phyloP scores from a whole-genome alignment of 2,329 filamentous ascomycete species.

The Fulvia fulva region DNA sequence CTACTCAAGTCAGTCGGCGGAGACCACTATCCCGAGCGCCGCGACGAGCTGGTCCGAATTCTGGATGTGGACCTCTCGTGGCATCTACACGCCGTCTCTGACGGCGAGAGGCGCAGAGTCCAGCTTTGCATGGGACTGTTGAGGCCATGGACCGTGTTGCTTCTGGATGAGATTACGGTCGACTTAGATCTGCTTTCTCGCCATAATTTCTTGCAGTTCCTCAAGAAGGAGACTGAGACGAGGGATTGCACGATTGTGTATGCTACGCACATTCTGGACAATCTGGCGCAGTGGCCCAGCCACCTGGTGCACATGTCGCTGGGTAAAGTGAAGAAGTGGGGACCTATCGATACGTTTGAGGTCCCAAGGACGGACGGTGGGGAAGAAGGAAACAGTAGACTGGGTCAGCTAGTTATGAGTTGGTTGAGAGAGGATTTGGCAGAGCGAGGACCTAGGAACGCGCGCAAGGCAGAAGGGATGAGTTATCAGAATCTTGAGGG shows the following conservation, averaged over 20 bases:
- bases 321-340: conserved; percentile 84
- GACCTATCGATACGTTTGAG: conserved; percentile 66
- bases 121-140: conserved; percentile 95
- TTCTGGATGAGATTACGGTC: conserved; percentile 95
- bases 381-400: conserved; percentile 68
- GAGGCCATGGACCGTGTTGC: conserved; percentile 82
- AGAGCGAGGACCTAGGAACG: conserved; percentile 71
- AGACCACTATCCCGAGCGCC: conserved; percentile 71
- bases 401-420: conserved; percentile 80
- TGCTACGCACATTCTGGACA: conserved; percentile 95
- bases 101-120: conserved; percentile 85
- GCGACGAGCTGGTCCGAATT: conserved; percentile 82
- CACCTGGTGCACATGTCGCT: conserved; percentile 95
- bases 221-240: conserved; percentile 79
- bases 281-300: conserved; percentile 89
- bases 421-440: conserved; percentile 82
- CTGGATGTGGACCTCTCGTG: conserved; percentile 88
- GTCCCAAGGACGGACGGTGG: conserved; percentile 47
- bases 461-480: conserved; percentile 58
- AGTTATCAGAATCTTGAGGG: conserved; percentile 58
- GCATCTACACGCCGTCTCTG: conserved; percentile 94
- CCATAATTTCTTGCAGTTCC: conserved; percentile 77
- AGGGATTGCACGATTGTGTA: conserved; percentile 90
- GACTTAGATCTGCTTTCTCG: conserved; percentile 86
- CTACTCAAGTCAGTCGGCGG: conserved; percentile 83